Evolutionary conservation across 1,284 basidiomycete species (phyloP), one percentile per base, ranked within the genome.

Genomic region (Clitocybe nebularis): DNA sequence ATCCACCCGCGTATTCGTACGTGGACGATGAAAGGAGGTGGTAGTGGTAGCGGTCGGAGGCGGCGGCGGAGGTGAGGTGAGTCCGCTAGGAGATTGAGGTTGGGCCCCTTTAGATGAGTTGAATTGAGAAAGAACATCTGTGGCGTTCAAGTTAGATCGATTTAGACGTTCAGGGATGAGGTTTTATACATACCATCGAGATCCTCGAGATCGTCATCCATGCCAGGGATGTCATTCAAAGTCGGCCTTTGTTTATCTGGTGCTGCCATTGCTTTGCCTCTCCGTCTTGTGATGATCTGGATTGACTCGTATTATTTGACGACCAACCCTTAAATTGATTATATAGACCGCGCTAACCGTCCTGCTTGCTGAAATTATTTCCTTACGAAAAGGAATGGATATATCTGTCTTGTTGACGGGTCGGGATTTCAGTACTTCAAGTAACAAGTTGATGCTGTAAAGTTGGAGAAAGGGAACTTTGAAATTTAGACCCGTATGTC

Each of bases 151-250:
- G 22, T 39, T 17, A 46, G 47, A 28, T 38, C 32, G 24, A 23
- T 25, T 11, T 36, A 36, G 29, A 30, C 20, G 29, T 10, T 33
- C 19, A 41, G 9, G 42, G 16, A 35, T 24, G 17, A 25, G 4
- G 17, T 13, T 9, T 23, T 25, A 32, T 22, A 49, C 74, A 44
- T 45, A 84, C 84, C 84, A 53, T 88, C 85, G 36, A 88, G 75
- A 57, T 88, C 84, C 53, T 88, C 84, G 23, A 87, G 61, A 60
- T 88, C 82, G 7, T 85, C 83, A 7, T 84, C 83, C 10, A 16
- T 35, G 17, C 46, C 46, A 26, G 19, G 34, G 9, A 38, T 20
- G 16, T 38, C 41, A 16, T 40, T 28, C 37, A 48, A 19, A 23
- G 41, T 30, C 25, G 47, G 42, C 22, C 47, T 46, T 33, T 37